Conservation (phyloP, 2,329 filamentous ascomycete genomes). For the Sclerotinia borealis region DNA sequence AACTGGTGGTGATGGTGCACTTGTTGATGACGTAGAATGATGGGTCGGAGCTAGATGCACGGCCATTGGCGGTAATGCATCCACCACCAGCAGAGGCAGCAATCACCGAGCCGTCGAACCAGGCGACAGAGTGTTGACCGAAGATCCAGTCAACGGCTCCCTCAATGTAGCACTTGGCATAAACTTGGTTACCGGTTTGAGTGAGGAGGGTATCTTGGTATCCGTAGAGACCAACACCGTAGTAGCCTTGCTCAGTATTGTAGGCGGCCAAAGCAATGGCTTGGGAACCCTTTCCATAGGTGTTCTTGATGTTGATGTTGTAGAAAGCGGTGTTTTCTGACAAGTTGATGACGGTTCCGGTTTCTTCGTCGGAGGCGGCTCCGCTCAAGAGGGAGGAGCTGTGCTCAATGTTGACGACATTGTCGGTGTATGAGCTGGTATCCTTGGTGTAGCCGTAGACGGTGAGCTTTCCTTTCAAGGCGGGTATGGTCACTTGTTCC, state of each 20-base stretch:
- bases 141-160: constrained; percentile 57
- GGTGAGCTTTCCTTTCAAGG: constrained; percentile 41
- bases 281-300: constrained; percentile 44
- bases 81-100: constrained; percentile 37
- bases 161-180: constrained; percentile 49
- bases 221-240: constrained; percentile 48
- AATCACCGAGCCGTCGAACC: constrained; percentile 40
- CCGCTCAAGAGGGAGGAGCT: constrained; percentile 37
- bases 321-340: constrained; percentile 49
- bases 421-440: constrained; percentile 41
- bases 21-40: constrained; percentile 48
- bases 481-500: constrained; percentile 50
- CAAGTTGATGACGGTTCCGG: constrained; percentile 29
- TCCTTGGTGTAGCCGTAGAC: constrained; percentile 50
- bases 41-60: constrained; percentile 34
- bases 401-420: constrained; percentile 43
- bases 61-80: constrained; percentile 36
- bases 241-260: constrained; percentile 48
- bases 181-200: constrained; percentile 48
- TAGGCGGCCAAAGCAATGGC: constrained; percentile 49
- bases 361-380: constrained; percentile 38
- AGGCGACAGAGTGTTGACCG: constrained; percentile 42
- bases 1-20: constrained; percentile 39
- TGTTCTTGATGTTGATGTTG: constrained; percentile 53
- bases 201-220: constrained; percentile 51